Evolutionary conservation across 768 basidiomycete genomes (phyloP).

Genomic region (Termitomyces sp.): DNA sequence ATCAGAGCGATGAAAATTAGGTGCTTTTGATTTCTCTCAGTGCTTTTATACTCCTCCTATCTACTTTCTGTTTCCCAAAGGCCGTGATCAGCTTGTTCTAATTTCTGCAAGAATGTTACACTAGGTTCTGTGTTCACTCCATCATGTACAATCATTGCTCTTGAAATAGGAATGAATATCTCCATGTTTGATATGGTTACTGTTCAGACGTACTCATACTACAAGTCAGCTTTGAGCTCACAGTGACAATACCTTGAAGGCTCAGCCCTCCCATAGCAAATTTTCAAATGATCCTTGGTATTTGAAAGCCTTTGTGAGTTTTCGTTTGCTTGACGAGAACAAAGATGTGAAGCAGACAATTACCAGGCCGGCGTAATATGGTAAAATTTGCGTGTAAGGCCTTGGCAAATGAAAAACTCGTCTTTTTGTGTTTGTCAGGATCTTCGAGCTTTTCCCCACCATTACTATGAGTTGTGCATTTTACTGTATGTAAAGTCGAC

Average conservation of each 20-base stretch:
- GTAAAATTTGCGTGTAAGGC: neutral
- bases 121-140: neutral
- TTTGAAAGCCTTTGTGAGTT: neutral
- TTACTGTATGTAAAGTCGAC: neutral
- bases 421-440: neutral
- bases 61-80: neutral
- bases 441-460: neutral
- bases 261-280: neutral
- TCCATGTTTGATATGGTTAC: neutral
- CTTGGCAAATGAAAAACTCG: neutral
- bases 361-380: neutral
- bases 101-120: neutral
- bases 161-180: neutral
- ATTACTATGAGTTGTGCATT: neutral
- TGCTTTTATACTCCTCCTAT: too few relatives aligned
- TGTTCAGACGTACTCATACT: neutral
- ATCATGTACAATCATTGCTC: neutral
- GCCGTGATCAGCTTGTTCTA: neutral
- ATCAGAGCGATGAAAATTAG: neutral
- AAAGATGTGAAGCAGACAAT: neutral
- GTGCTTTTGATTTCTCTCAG: neutral
- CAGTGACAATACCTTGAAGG: neutral
- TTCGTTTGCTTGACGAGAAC: neutral
- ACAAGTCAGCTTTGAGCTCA: neutral
- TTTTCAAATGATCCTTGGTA: neutral